Percentiles rank a stretch among this genome's conserved stretches.
Evolutionary conservation across 306 rosid genomes (phyloP).

Genomic region (Vigna angularis): DNA sequence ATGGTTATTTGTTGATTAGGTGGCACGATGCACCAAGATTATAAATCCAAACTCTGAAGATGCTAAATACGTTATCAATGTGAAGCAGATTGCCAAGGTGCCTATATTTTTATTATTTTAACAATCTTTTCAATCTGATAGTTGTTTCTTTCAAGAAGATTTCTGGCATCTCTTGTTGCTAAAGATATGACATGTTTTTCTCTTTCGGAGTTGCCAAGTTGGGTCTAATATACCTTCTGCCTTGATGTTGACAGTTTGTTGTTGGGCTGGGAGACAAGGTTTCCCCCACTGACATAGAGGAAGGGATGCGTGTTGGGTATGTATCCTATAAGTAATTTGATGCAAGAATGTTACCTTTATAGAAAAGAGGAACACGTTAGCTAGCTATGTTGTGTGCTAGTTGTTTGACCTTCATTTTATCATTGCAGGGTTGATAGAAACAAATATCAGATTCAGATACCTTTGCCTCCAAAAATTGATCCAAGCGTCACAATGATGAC

Average conservation of each 20-base stretch:
- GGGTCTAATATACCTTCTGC: slow-evolving; percentile 46
- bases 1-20: slow-evolving; percentile 59
- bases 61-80: slow-evolving; percentile 95
- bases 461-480: slow-evolving; percentile 97
- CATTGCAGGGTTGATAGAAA: slow-evolving; percentile 90
- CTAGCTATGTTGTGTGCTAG: not conserved
- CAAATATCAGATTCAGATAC: slow-evolving; percentile 98
- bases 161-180: slow-evolving; percentile 32
- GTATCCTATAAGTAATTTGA: slow-evolving; percentile 39
- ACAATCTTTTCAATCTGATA: not conserved
- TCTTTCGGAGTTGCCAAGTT: not conserved
- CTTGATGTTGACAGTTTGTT: slow-evolving; percentile 75
- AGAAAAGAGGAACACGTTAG: slow-evolving; percentile 10
- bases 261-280: slow-evolving; percentile 99
- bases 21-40: slow-evolving; percentile 97
- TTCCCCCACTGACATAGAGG: slow-evolving; percentile 99
- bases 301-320: slow-evolving; percentile 99
- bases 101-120: not conserved
- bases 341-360: not conserved
- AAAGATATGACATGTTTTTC: not conserved
- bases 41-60: slow-evolving; percentile 97
- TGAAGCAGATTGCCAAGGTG: slow-evolving; percentile 99
- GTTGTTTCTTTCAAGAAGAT: slow-evolving; percentile 20
- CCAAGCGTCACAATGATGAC: slow-evolving; percentile 99
- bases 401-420: slow-evolving; percentile 45